Conservation (phyloP, 257 asterid species). For the Solanum sitiens region DNA sequence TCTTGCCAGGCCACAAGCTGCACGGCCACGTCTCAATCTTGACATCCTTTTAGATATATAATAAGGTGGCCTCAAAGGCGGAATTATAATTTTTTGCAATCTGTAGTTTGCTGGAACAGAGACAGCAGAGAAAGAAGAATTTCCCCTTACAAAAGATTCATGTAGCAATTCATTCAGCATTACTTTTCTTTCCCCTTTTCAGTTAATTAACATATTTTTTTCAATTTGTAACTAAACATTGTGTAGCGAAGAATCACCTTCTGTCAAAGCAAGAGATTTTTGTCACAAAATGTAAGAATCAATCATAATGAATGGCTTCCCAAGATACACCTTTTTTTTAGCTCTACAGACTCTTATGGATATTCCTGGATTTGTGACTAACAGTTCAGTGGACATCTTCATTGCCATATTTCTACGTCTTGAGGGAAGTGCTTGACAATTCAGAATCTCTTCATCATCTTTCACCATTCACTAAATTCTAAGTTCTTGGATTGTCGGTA, state of each 20-base stretch:
- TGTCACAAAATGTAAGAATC: slow-evolving; percentile 21
- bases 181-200: not conserved
- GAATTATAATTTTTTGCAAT: slow-evolving; percentile 33
- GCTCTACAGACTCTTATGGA: not conserved
- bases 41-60: not conserved
- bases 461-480: not conserved
- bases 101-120: slow-evolving; percentile 29
- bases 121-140: slow-evolving; percentile 18
- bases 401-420: not conserved
- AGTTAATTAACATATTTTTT: slow-evolving; percentile 20
- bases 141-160: slow-evolving; percentile 22
- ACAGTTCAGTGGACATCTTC: not conserved
- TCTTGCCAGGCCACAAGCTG: not conserved
- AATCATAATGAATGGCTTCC: not conserved
- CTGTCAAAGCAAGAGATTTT: slow-evolving; percentile 6
- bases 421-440: not conserved
- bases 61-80: slow-evolving; percentile 6
- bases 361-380: not conserved
- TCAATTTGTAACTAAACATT: slow-evolving; percentile 32
- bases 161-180: slow-evolving; percentile 45
- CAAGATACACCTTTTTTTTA: not conserved
- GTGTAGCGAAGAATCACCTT: slow-evolving; percentile 16
- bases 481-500: not conserved
- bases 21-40: not conserved
- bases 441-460: not conserved